Conservation (phyloP, 495 filamentous ascomycete genomes). For the Collariella sp. region DNA sequence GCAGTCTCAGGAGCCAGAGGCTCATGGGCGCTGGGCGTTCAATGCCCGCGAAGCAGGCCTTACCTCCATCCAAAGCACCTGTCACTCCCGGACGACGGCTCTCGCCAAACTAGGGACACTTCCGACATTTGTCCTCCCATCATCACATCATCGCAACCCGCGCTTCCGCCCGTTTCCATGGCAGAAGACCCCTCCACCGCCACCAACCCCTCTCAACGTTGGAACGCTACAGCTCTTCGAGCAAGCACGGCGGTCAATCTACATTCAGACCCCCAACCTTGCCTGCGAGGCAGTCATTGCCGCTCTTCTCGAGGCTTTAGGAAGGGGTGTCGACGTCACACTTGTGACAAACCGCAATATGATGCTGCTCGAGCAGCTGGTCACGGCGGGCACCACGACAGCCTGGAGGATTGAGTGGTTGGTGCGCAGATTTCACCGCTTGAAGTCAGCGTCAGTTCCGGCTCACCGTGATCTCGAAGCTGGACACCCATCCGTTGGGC, state of each 20-base stretch:
- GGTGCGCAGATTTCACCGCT: slow-evolving; percentile 34
- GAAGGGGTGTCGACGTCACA: slow-evolving; percentile 52
- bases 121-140: slow-evolving; percentile 56
- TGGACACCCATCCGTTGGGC: slow-evolving; percentile 24
- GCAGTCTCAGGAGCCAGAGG: not conserved
- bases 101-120: slow-evolving; percentile 5
- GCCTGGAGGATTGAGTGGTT: slow-evolving; percentile 48
- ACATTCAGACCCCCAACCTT: slow-evolving; percentile 64
- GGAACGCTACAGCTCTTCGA: slow-evolving; percentile 49
- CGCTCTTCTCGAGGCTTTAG: slow-evolving; percentile 44
- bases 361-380: slow-evolving; percentile 66
- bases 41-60: slow-evolving; percentile 6
- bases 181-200: slow-evolving; percentile 35
- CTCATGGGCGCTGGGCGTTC: not conserved
- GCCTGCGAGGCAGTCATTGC: slow-evolving; percentile 50
- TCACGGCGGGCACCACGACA: slow-evolving; percentile 61
- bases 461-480: slow-evolving; percentile 23
- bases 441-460: slow-evolving; percentile 11
- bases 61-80: slow-evolving; percentile 9
- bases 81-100: slow-evolving; percentile 6
- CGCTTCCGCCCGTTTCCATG: slow-evolving; percentile 40
- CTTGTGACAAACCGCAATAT: slow-evolving; percentile 56
- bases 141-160: slow-evolving; percentile 58
- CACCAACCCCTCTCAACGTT: slow-evolving; percentile 57
- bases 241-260: slow-evolving; percentile 45